A percentile compares a stretch with the other conserved stretches of the same genome.
Conservation (phyloP, 768 basidiomycete genomes). For the Daedaleopsis sinensis region DNA sequence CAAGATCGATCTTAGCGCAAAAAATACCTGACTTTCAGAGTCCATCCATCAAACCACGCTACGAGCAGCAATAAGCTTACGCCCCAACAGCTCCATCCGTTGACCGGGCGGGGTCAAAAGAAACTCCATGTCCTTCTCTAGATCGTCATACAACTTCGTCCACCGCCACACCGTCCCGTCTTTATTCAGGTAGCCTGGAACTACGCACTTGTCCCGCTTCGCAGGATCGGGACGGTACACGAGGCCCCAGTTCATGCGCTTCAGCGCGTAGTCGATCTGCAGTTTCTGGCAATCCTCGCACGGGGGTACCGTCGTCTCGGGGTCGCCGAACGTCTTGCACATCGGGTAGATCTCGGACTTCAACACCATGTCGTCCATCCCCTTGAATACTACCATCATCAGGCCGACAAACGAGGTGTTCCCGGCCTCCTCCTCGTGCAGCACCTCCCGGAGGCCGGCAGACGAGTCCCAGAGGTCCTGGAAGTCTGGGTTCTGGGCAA, state of each 20-base stretch:
- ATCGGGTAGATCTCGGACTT: neutral
- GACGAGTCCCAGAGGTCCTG: neutral
- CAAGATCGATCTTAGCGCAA: no score
- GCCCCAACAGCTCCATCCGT: no score
- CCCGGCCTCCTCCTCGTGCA: neutral
- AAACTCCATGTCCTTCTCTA: neutral
- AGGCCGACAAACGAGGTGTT: neutral
- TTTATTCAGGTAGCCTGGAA: neutral
- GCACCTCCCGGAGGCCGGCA: neutral
- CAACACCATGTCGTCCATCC: neutral
- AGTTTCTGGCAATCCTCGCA: neutral
- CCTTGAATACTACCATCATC: neutral
- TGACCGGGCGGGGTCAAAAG: neutral
- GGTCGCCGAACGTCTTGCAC: neutral
- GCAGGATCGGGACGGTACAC: neutral
- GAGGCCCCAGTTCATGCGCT: neutral
- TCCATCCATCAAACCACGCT: no score
- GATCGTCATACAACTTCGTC: neutral
- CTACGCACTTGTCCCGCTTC: neutral
- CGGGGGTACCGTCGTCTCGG: neutral
- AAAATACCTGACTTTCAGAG: no score
- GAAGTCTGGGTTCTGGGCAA: neutral
- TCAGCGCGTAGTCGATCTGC: neutral
- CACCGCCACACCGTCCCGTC: neutral
- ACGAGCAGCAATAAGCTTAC: no score